Evolutionary conservation across 2,329 filamentous ascomycete genomes (phyloP).

Genomic region (Eurotiales sp.): DNA sequence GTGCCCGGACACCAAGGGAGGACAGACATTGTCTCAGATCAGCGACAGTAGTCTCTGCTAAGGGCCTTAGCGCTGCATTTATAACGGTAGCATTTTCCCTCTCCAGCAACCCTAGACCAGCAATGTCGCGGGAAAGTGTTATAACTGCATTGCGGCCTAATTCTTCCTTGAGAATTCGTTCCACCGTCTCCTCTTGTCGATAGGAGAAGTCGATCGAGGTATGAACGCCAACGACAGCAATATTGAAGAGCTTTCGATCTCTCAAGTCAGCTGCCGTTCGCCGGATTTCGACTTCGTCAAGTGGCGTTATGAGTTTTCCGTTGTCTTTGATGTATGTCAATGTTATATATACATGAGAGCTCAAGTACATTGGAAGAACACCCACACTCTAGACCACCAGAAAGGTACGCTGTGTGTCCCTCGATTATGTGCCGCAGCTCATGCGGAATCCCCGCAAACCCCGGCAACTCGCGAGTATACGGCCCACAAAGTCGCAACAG

Average conservation of each 20-base stretch:
- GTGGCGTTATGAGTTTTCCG: background rate
- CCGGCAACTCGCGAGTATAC: slow-evolving; percentile 48
- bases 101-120: slow-evolving; percentile 40
- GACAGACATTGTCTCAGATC: background rate
- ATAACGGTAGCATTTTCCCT: slow-evolving; percentile 51
- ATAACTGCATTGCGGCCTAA: slow-evolving; percentile 45
- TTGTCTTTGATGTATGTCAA: background rate
- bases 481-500: slow-evolving; percentile 49
- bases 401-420: slow-evolving; percentile 46
- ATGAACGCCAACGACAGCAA: slow-evolving; percentile 58
- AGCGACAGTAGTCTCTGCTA: background rate
- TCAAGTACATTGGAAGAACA: no score
- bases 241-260: background rate
- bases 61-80: slow-evolving; percentile 37
- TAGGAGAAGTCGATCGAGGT: slow-evolving; percentile 55
- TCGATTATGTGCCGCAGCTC: slow-evolving; percentile 45
- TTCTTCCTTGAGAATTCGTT: slow-evolving; percentile 32
- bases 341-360: no score
- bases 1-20: slow-evolving; percentile 33
- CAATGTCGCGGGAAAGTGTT: background rate
- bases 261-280: background rate
- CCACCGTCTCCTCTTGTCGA: slow-evolving; percentile 50
- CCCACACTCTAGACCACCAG: slow-evolving; percentile 39
- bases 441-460: slow-evolving; percentile 49
- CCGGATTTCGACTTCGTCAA: slow-evolving; percentile 1